phyloP scores from a whole-genome alignment of 768 basidiomycete genomes.

The Collybiopsis confluens region DNA sequence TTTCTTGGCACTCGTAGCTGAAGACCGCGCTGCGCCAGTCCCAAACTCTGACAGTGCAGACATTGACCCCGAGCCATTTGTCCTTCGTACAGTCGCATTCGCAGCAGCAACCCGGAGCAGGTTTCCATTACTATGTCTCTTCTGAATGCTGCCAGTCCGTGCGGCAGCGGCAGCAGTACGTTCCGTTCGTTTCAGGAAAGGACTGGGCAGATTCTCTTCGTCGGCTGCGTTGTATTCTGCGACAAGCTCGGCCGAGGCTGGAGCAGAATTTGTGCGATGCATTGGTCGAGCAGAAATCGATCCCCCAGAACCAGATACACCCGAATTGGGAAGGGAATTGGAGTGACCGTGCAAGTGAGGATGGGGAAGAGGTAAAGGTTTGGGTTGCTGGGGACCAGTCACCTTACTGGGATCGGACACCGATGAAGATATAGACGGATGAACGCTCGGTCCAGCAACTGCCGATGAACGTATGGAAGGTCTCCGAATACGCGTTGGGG shows the following conservation, averaged over 20 bases:
- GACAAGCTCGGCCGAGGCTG: constrained; percentile 22
- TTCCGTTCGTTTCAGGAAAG: constrained; percentile 65
- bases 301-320: constrained; percentile 23
- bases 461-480: constrained; percentile 49
- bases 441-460: neutral
- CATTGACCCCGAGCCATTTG: constrained; percentile 12
- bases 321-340: constrained; percentile 15
- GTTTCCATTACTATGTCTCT: constrained; percentile 48
- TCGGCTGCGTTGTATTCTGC: constrained; percentile 63
- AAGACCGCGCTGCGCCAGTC: constrained; percentile 25
- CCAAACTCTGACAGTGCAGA: constrained; percentile 5
- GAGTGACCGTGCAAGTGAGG: constrained; percentile 29
- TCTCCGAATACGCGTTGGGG: constrained; percentile 49
- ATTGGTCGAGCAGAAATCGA: constrained; percentile 9
- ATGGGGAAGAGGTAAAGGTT: constrained; percentile 38
- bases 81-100: constrained; percentile 37
- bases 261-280: constrained; percentile 7
- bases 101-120: constrained; percentile 58
- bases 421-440: constrained; percentile 27
- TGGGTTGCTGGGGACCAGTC: constrained; percentile 9
- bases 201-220: constrained; percentile 83
- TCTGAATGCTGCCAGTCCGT: constrained; percentile 18
- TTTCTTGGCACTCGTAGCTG: constrained; percentile 41
- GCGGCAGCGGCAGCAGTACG: constrained; percentile 7
- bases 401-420: constrained; percentile 35